Evolutionary conservation across 192 early-diverging fungal species (phyloP), one percentile per base, ranked within the genome.

Genomic region (Powellomyces hirtus): DNA sequence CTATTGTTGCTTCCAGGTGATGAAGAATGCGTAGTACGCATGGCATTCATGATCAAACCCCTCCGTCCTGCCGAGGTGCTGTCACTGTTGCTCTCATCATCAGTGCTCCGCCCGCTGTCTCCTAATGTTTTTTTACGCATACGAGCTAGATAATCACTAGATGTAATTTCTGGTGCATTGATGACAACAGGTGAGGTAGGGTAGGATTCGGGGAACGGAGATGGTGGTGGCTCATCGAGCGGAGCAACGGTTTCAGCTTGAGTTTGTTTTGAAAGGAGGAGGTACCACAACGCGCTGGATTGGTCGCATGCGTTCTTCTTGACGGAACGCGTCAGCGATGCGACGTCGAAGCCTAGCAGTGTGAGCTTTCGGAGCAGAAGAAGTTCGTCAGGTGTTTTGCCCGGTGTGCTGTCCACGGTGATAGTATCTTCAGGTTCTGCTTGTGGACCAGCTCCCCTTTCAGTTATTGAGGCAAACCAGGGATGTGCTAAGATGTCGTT

Each of bases 261-360:
- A 3, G 18, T 20, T 22, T 66, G 64, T 55, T 70, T 70, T 22
- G 83, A 81, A 18, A 90, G 65, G 7, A 90, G 70, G 40, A 91
- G 69, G 62, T 87, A 84, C 90, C 90, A 91, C 18, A 91, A 74
- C n/a, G 85, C 88, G 60, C 80, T 79, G 51, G 76, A 69, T 7
- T 79, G 75, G 68, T 89, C 85, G 49, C 87, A 88, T 7, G 80
- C 74, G 38, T 86, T 80, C 0, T 74, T 67, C 37, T 81, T 79
- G 16, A 89, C 86, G 30, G 78, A 81, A 20, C 75, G 78, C 46
- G 79, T 38, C 26, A 91, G 80, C 2, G 71, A 65, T 30, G 77
- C 76, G 30, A 74, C 75, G 63, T 91, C 84, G 37, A 91, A 77
- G 2, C 90, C 90, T 16, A 82, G 75, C 4, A 72, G 55, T 4